These are phyloP conservation scores for Lobosporangium transversale DNA, from an alignment of 192 early-diverging fungal genomes.

Conservation along the genomic window DNA sequence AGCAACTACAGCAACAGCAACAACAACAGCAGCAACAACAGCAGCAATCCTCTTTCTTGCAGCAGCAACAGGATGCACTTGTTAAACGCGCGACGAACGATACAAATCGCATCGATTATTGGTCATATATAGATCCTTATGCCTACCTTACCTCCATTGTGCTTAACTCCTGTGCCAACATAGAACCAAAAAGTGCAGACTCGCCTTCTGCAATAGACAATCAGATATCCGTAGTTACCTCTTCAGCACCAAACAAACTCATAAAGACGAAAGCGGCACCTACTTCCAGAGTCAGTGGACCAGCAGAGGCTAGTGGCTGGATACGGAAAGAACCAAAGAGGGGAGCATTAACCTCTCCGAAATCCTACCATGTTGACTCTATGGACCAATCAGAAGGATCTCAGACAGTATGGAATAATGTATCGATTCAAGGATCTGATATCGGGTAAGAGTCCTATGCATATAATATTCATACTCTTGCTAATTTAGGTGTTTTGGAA, in stretches of 20 bases:
- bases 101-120: slow-evolving; percentile 46
- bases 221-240: slow-evolving; percentile 9
- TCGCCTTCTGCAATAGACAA: slow-evolving; percentile 40
- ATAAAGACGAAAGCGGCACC: not conserved
- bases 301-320: slow-evolving; percentile 32
- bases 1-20: slow-evolving; percentile 36
- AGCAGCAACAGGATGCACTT: slow-evolving; percentile 44
- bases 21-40: slow-evolving; percentile 43
- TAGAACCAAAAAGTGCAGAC: slow-evolving; percentile 26
- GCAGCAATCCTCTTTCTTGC: slow-evolving; percentile 22
- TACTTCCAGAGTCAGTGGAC: not conserved
- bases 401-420: slow-evolving; percentile 18
- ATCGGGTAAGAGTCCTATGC: too few species aligned
- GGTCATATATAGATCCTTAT: slow-evolving; percentile 42
- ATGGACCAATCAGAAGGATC: not conserved
- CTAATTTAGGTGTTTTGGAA: not conserved
- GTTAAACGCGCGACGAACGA: slow-evolving; percentile 18
- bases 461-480: not conserved
- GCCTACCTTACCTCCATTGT: slow-evolving; percentile 47
- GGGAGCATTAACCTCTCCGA: slow-evolving; percentile 7
- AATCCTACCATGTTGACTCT: not conserved
- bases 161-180: slow-evolving; percentile 45
- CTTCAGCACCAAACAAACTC: slow-evolving; percentile 4
- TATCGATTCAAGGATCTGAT: slow-evolving; percentile 27
- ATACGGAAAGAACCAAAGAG: slow-evolving; percentile 30